Conservation (phyloP, 192 early-diverging fungal genomes). For the Funneliformis mosseae region DNA sequence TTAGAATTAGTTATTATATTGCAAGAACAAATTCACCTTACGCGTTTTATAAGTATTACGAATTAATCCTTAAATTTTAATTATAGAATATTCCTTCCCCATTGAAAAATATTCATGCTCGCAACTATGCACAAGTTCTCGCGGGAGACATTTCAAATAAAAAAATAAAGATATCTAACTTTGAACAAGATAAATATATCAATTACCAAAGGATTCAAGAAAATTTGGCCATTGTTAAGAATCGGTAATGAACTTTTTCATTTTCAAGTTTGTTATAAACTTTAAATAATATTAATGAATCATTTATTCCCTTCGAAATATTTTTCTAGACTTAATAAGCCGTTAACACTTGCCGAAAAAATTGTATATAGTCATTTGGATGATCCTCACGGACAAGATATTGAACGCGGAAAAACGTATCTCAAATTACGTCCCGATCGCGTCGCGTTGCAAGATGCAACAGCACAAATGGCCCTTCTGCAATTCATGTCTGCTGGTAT, state of each 20-base stretch:
- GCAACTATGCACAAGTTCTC: conserved; percentile 23
- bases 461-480: conserved; percentile 95
- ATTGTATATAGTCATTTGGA: conserved; percentile 98
- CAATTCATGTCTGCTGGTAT: conserved; percentile 97
- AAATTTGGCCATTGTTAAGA: conserved; percentile 91
- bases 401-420: conserved; percentile 89
- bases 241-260: conserved; percentile 63
- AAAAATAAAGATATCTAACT: conserved; percentile 90
- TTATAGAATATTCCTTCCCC: background rate
- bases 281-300: background rate
- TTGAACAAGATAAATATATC: conserved; percentile 93
- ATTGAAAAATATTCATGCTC: background rate
- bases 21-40: background rate
- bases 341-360: conserved; percentile 96
- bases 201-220: conserved; percentile 97
- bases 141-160: background rate
- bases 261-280: background rate
- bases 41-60: background rate
- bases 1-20: too few relatives aligned
- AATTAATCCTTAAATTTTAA: background rate
- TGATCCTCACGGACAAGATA: conserved; percentile 93
- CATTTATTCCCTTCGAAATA: conserved; percentile 9
- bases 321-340: conserved; percentile 75
- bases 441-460: conserved; percentile 98
- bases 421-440: conserved; percentile 97